Base-by-base conservation (phyloP, 2,329 filamentous ascomycete genomes). In the Colletotrichum falcatum region DNA sequence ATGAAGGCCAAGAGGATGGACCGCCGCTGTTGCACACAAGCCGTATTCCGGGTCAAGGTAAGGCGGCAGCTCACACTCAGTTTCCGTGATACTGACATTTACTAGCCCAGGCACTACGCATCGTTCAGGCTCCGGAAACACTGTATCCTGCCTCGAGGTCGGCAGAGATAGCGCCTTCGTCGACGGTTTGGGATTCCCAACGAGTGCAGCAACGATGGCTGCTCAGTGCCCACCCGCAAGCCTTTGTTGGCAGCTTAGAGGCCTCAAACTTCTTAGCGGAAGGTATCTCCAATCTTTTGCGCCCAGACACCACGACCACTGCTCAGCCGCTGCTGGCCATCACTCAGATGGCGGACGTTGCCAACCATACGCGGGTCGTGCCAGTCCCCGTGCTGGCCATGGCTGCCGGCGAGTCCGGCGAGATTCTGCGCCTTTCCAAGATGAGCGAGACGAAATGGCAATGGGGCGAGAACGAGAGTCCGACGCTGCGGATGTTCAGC, bases 331-430 rank as follows among this genome's bases (percentile, higher is more conserved):
- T 91, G 5, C 81, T 93, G 28, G 85, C 86, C 2, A 81, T 89
- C 35, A 90, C 90, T 1, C 85, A 88, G 66, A 83, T 89, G 72
- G 78, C 81, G 1, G 81, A 88, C 72, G 71, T 79, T 23, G 82
- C 79, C 48, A 66, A 78, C 23, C 74, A 76, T 3, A 74, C 66
- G 35, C 75, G 63, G 39, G 55, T 73, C 39, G 73, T 66, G 1
- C 77, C 75, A 20, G 78, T 78, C 16, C 78, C 81, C 1, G 78
- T 81, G 74, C 82, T 85, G 71, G 87, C 82, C 72, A 85, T 81
- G 75, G 85, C 81, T 6, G 81, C 85, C 2, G 91, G 91, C n/a
- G 83, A 85, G 59, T 85, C 84, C 18, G 88, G 89, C 1, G 87
- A 90, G 73, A 79, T 87, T 1, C 79, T 94, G 12, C 87, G 87